Base-by-base conservation (phyloP, 768 basidiomycete species). In the Boletus rubropictus region DNA sequence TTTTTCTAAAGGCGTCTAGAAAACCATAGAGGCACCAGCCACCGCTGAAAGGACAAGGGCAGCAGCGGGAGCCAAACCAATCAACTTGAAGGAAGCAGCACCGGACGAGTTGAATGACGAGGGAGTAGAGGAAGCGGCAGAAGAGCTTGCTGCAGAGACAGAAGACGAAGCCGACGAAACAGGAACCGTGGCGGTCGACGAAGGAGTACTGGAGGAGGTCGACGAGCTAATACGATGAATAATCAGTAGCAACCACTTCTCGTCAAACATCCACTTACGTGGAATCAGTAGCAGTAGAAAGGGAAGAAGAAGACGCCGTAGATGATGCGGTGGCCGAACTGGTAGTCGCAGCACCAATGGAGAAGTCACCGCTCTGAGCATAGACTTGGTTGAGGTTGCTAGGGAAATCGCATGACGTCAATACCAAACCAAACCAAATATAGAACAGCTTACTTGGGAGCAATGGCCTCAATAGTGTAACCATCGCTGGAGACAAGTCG, bases 381-480 rank as follows among this genome's bases (percentile, higher is more conserved):
- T 68, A 78, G 7, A 80, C 63, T 0, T 69, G n/a, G 60, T 61
- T 72, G 54, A 78, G 65, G 58, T 84, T 63, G 35, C 69, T 72
- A 39, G 1, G n/a, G 5, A 1, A 27, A 51, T 14, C 2, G 0
- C 22, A 7, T 25, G 3, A 20, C 4, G 21, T 46, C 29, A 51
- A n/a, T 10, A n/a, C 8, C 20, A 31, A 7, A 5, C 6, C 8
- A 17, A 12, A 7, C 5, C 9, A 36, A 44, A 49, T 0, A 24
- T 2, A 14, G 32, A 38, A 44, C 36, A 0, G 10, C 62, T 33
- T 50, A 73, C 72, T 69, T 69, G 33, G 69, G 51, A 45, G 74
- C 66, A 7, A 80, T 68, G 1, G 77, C 72, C 46, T 72, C 40
- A 0, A 84, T 21, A 6, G 69, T 71, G 58, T 85, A 85, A 7